phyloP scores from a whole-genome alignment of 1,284 basidiomycete genomes.

The Takashimella koratensis region DNA sequence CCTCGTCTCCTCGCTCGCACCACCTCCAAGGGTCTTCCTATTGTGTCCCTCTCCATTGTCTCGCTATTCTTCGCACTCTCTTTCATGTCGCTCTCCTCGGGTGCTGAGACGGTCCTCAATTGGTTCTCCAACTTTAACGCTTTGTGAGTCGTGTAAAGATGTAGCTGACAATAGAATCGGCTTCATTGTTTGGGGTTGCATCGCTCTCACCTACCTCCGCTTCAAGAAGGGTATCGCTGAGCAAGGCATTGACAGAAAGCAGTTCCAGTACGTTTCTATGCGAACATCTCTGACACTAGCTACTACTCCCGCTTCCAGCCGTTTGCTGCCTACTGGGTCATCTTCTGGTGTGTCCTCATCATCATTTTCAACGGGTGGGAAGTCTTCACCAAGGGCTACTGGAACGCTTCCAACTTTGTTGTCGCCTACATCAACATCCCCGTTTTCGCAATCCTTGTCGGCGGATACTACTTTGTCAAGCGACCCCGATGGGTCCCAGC shows the following conservation, averaged over 20 bases:
- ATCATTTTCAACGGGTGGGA: constrained; percentile 26
- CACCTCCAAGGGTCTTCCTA: constrained; percentile 68
- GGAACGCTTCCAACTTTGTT: constrained; percentile 38
- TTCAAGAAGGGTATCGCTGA: constrained; percentile 26
- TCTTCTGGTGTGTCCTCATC: constrained; percentile 19
- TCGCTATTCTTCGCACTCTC: constrained; percentile 39
- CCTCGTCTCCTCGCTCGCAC: constrained; percentile 65
- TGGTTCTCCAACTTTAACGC: constrained; percentile 27
- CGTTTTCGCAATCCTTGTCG: constrained; percentile 18
- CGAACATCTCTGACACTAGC: background rate
- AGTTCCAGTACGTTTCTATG: constrained; percentile 6
- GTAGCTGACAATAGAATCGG: constrained; percentile 1
- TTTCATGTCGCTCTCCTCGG: constrained; percentile 37
- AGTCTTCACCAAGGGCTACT: constrained; percentile 17
- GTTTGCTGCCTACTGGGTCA: constrained; percentile 20
- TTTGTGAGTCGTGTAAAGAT: background rate
- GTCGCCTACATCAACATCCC: constrained; percentile 29
- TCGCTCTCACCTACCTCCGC: constrained; percentile 28
- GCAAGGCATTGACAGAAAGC: constrained; percentile 25
- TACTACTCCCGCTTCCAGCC: constrained; percentile 15
- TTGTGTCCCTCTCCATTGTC: constrained; percentile 19
- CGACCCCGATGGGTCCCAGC: constrained; percentile 53
- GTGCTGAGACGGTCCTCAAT: constrained; percentile 30
- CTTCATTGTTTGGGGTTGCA: constrained; percentile 18
- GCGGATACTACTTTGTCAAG: constrained; percentile 40